These are phyloP conservation scores for Hypoxylon lienhwacheense DNA, from an alignment of 495 filamentous ascomycete species.

Conservation along the genomic window DNA sequence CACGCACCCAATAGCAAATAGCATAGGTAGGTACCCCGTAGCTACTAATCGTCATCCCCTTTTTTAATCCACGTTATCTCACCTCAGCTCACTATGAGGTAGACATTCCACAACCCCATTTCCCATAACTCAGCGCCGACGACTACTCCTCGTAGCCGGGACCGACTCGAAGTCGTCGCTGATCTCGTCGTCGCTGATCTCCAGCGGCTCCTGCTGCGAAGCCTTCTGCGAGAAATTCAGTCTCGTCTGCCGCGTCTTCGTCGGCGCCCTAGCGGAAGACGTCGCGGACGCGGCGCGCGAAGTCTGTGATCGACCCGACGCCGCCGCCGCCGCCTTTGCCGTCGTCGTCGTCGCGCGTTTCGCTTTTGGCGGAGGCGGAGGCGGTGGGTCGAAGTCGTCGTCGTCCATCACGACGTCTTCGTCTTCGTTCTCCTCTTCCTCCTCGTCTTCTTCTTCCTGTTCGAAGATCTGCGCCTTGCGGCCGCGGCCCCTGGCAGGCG, in stretches of 20 bases:
- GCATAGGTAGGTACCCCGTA: no score
- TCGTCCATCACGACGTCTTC: slow-evolving; percentile 68
- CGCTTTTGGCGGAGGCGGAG: slow-evolving; percentile 43
- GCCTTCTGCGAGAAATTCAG: slow-evolving; percentile 68
- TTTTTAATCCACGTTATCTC: no score
- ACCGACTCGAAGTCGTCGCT: slow-evolving; percentile 76
- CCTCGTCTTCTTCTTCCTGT: slow-evolving; percentile 63
- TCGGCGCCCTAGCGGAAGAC: slow-evolving; percentile 33
- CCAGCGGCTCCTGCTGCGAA: slow-evolving; percentile 48
- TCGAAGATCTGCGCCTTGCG: slow-evolving; percentile 53
- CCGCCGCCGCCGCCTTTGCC: slow-evolving; percentile 37
- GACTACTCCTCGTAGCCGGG: slow-evolving; percentile 41
- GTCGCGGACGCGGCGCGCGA: slow-evolving; percentile 51
- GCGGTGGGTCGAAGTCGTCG: slow-evolving; percentile 56
- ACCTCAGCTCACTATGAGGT: no score
- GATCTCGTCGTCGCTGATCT: slow-evolving; percentile 77
- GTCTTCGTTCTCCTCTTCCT: slow-evolving; percentile 62
- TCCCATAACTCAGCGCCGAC: slow-evolving; percentile 21
- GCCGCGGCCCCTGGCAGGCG: slow-evolving; percentile 33
- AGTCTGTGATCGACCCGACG: slow-evolving; percentile 47
- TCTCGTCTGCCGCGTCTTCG: slow-evolving; percentile 62
- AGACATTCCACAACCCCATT: background rate
- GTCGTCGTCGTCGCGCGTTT: slow-evolving; percentile 39
- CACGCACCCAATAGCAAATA: no score
- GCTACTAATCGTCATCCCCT: no score